Percentiles rank a stretch among this genome's conserved stretches.
These are phyloP conservation scores for Phylloporus arenicola DNA, from an alignment of 768 basidiomycete genomes.

Conservation along the genomic window DNA sequence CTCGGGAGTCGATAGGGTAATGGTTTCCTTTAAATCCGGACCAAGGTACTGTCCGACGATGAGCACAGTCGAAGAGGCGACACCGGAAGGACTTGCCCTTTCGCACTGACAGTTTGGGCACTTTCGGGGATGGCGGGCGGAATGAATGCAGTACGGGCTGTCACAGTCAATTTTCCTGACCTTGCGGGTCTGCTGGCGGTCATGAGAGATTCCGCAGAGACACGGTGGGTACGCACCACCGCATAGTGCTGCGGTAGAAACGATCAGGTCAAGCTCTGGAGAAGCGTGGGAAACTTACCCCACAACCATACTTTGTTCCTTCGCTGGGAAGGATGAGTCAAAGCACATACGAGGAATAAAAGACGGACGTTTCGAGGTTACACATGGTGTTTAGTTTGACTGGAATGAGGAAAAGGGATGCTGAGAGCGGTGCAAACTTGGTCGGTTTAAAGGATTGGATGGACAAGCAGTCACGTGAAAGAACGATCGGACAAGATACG, in stretches of 20 bases:
- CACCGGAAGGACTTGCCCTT: slow-evolving; percentile 29
- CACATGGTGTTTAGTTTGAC: slow-evolving; percentile 36
- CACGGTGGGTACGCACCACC: slow-evolving; percentile 44
- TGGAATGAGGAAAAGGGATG: slow-evolving; percentile 4
- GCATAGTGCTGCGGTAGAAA: slow-evolving; percentile 54
- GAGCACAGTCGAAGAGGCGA: slow-evolving; percentile 2
- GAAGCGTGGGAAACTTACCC: slow-evolving; percentile 35
- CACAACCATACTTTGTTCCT: slow-evolving; percentile 72
- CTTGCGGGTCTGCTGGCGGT: slow-evolving; percentile 29
- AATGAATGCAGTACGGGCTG: slow-evolving; percentile 37
- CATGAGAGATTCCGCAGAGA: slow-evolving; percentile 8
- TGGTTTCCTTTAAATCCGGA: slow-evolving; percentile 61
- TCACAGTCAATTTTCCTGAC: slow-evolving; percentile 33
- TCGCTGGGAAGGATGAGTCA: slow-evolving; percentile 45
- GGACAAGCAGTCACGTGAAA: slow-evolving; percentile 24
- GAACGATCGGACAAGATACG: slow-evolving; percentile 30
- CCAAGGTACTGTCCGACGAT: slow-evolving; percentile 47
- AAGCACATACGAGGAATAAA: neutral
- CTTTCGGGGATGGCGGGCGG: slow-evolving; percentile 34
- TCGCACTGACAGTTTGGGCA: slow-evolving; percentile 43
- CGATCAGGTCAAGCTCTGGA: slow-evolving; percentile 4
- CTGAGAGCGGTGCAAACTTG: slow-evolving; percentile 12
- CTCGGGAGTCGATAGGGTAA: slow-evolving; percentile 45
- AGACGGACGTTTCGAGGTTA: slow-evolving; percentile 45
- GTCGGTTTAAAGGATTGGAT: slow-evolving; percentile 3